Evolutionary conservation across 192 early-diverging fungal genomes (phyloP).

Genomic region (Spizellomyces punctatus): DNA sequence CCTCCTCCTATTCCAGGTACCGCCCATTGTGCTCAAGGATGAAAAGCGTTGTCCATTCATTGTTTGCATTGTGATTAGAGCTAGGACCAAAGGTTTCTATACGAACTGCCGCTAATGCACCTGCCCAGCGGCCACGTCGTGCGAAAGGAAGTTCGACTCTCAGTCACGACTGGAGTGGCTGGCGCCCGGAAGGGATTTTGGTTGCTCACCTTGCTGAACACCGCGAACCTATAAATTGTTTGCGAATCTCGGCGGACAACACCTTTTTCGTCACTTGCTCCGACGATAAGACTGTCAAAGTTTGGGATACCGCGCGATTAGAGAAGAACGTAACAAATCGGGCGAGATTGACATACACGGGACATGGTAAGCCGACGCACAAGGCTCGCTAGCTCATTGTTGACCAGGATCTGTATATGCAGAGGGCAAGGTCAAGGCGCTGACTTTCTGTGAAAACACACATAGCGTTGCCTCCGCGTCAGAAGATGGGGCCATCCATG

Average conservation of each 20-base stretch:
- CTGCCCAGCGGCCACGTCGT: background rate
- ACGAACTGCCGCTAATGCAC: too few species aligned
- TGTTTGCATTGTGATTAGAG: slow-evolving; percentile 10
- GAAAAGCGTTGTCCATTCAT: too few species aligned
- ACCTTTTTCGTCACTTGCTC: slow-evolving; percentile 53
- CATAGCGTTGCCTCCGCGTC: slow-evolving; percentile 79
- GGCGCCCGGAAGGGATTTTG: slow-evolving; percentile 76
- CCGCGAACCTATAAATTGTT: slow-evolving; percentile 50
- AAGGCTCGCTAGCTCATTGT: slow-evolving; percentile 1
- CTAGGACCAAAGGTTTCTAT: slow-evolving; percentile 35
- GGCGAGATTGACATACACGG: slow-evolving; percentile 68
- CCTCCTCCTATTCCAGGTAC: slow-evolving; percentile 48
- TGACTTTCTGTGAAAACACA: slow-evolving; percentile 77
- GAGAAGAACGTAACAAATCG: slow-evolving; percentile 85
- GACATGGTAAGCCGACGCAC: slow-evolving; percentile 51
- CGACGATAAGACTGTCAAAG: slow-evolving; percentile 54
- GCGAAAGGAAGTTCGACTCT: background rate
- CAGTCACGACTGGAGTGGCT: slow-evolving; percentile 38
- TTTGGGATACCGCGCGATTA: slow-evolving; percentile 62
- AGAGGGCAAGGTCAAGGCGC: slow-evolving; percentile 75
- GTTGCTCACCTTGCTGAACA: slow-evolving; percentile 86
- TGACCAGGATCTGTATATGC: slow-evolving; percentile 7
- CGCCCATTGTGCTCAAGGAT: too few species aligned
- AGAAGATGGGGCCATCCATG: slow-evolving; percentile 79
- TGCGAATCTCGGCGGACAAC: slow-evolving; percentile 51